These are phyloP conservation scores for Colletotrichum sp. DNA, from an alignment of 2,329 filamentous ascomycete species.

Conservation along the genomic window DNA sequence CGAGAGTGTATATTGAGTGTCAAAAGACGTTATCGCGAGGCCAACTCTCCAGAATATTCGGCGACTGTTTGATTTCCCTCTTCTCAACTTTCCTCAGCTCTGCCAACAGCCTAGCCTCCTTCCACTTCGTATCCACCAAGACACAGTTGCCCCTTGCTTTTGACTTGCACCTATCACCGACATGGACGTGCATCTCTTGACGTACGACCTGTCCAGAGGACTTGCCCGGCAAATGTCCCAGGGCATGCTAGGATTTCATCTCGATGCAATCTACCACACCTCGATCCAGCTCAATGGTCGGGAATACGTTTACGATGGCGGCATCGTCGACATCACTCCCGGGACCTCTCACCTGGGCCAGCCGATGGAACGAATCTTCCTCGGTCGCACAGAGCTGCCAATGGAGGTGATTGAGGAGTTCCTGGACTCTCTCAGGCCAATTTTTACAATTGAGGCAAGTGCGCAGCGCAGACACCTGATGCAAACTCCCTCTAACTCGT, in stretches of 20 bases:
- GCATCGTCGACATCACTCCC: slow-evolving; percentile 80
- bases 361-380: slow-evolving; percentile 75
- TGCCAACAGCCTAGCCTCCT: not conserved
- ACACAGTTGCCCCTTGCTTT: not conserved
- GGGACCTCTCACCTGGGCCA: slow-evolving; percentile 86
- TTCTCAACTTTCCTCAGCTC: not conserved
- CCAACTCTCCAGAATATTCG: not conserved
- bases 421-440: slow-evolving; percentile 78
- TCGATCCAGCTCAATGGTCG: slow-evolving; percentile 82
- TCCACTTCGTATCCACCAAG: not conserved
- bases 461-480: not conserved
- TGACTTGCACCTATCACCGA: not conserved
- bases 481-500: not conserved
- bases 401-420: slow-evolving; percentile 86
- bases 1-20: not conserved
- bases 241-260: slow-evolving; percentile 59
- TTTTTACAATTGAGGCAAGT: slow-evolving; percentile 78
- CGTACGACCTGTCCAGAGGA: slow-evolving; percentile 78
- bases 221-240: slow-evolving; percentile 60
- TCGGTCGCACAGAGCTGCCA: slow-evolving; percentile 80
- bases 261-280: slow-evolving; percentile 96
- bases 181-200: slow-evolving; percentile 79
- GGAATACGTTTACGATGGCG: slow-evolving; percentile 91
- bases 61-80: not conserved
- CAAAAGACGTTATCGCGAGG: not conserved